phyloP scores from a whole-genome alignment of 1,139 yeast species.

The Wickerhamomyces sp. region DNA sequence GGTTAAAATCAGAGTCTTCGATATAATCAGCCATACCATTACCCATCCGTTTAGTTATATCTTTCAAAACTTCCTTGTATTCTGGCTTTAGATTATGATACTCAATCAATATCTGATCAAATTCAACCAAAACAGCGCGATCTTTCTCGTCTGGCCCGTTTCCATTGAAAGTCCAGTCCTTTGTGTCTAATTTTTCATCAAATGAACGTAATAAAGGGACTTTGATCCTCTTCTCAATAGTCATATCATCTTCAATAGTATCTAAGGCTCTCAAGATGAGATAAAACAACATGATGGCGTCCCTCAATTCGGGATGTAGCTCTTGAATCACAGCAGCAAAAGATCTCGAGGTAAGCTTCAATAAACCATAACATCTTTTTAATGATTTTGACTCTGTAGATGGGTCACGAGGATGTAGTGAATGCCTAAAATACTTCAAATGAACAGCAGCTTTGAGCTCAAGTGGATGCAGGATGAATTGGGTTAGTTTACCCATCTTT shows the following conservation, averaged over 20 bases:
- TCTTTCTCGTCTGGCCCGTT: conserved; percentile 77
- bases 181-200: conserved; percentile 52
- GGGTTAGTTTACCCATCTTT: conserved; percentile 61
- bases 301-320: conserved; percentile 83
- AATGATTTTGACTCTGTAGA: conserved; percentile 42
- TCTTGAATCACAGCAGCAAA: conserved; percentile 91
- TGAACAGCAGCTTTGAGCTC: conserved; percentile 70
- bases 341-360: conserved; percentile 76
- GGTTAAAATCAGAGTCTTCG: conserved; percentile 70
- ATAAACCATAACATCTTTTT: conserved; percentile 63
- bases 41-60: conserved; percentile 84
- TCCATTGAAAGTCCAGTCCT: conserved; percentile 80
- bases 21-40: conserved; percentile 97
- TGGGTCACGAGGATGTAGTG: conserved; percentile 49
- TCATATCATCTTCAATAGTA: conserved; percentile 96
- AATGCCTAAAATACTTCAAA: conserved; percentile 48
- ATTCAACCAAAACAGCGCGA: conserved; percentile 71
- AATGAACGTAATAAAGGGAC: conserved; percentile 72
- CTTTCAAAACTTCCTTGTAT: conserved; percentile 74
- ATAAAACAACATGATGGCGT: conserved; percentile 79
- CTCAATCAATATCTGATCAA: conserved; percentile 63
- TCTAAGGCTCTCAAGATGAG: conserved; percentile 86
- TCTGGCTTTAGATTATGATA: conserved; percentile 68
- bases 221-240: conserved; percentile 65
- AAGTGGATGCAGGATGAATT: conserved; percentile 63